Evolutionary conservation across 345 rosid species (phyloP).

Genomic region (Sapria himalayana): DNA sequence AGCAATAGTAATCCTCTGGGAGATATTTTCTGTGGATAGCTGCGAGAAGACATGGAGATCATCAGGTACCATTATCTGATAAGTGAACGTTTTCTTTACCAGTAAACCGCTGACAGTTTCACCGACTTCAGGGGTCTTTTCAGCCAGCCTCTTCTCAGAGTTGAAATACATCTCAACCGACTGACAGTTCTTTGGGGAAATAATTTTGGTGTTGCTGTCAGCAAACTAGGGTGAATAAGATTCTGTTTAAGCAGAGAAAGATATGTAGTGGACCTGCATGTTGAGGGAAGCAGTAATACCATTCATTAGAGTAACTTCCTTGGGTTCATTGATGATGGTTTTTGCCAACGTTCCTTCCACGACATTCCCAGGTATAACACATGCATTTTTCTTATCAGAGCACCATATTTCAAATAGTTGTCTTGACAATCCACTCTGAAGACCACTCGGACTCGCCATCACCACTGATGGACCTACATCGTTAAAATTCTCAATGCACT

Average conservation of each 20-base stretch:
- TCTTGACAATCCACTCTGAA: constrained; percentile 80
- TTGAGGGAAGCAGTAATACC: constrained; percentile 70
- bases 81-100: constrained; percentile 81
- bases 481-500: constrained; percentile 65
- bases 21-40: constrained; percentile 61
- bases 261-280: constrained; percentile 86
- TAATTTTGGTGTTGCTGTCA: constrained; percentile 58
- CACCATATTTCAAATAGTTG: constrained; percentile 92
- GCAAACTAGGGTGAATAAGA: constrained; percentile 51
- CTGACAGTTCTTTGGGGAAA: constrained; percentile 86
- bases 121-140: constrained; percentile 55
- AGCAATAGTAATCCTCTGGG: constrained; percentile 69
- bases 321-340: constrained; percentile 68
- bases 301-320: constrained; percentile 86
- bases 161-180: constrained; percentile 68
- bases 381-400: constrained; percentile 69
- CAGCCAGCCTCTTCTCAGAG: constrained; percentile 71
- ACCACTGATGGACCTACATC: constrained; percentile 88
- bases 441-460: constrained; percentile 88
- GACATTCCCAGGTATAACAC: constrained; percentile 69
- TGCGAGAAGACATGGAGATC: constrained; percentile 94
- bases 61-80: constrained; percentile 92
- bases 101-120: constrained; percentile 68
- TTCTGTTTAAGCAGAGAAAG: constrained; percentile 92
- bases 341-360: constrained; percentile 76